Base-by-base conservation (phyloP, 495 filamentous ascomycete species). In the Rostrohypoxylon terebratum region DNA sequence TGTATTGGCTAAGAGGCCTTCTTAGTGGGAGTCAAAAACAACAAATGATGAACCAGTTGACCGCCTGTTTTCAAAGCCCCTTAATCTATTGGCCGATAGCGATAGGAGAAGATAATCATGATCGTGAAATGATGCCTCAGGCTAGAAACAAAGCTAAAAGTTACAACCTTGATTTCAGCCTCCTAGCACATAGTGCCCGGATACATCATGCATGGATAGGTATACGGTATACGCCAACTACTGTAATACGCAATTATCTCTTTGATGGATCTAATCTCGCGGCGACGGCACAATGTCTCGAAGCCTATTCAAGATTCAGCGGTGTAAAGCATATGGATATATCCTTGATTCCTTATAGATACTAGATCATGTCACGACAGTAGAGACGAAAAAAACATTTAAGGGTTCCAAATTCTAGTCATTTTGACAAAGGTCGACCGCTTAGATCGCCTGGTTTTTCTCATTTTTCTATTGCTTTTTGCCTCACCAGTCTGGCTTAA, bases 391-490 rank as follows among this genome's bases (percentile, higher is more conserved):
- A 31, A 50, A 59, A 16, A 55, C 33, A 8, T 16, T 40, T 16
- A 58, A 13, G 16, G 31, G 44, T 66, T 23, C n/a, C n/a, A n/a
- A n/a, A 42, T 38, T 65, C 36, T 38, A 38, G 28, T 66, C 34
- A 42, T 38, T 65, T 25, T 38, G 47, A 66, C 71, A 31, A 31
- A 62, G 66, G 61, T 48, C 62, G 61, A 64, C 42, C 66, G 18
- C 16, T 23, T 40, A 48, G 60, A 21, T 65, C 70, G 60, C 70
- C 70, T 54, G 16, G 54, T 63, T 59, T 59, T 67, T 55, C 33
- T 67, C 42, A 67, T 60, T 68, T 74, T 55, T 47, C 65, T 44
- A n/a, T 70, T 60, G 38, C 20, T 67, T 45, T 59, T 69, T 59
- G 68, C 63, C 45, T 61, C 65, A 61, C 63, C 63, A 68, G 68